Evolutionary conservation across 371 early-diverging fungal genomes (phyloP), one percentile per base, ranked within the genome.

Genomic region (Thermomucor indicae-seudaticae): DNA sequence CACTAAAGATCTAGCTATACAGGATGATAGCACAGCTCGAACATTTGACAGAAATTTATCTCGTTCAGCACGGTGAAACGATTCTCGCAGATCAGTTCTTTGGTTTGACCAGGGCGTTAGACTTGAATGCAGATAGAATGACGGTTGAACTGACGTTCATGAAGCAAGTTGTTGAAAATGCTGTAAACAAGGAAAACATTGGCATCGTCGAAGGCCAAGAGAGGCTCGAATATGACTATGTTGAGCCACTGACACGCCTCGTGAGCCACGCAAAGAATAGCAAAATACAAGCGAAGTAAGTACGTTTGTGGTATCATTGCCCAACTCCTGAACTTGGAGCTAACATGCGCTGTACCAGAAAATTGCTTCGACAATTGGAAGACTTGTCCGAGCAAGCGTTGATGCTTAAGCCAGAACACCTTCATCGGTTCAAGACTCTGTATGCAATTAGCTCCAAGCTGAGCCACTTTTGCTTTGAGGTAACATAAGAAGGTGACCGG

Each of bases 1-100:
- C 24, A 10, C 7, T 20, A 25, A 11, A 6, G 5, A 16, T 49
- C 1, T 1, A n/a, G n/a, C 25, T 24, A 27, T 12, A 6, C 10
- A 78, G 83, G 47, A 71, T 83, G 39, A 78, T 86, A 25, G 62
- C 84, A 0, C 88, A 89, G 46, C 58, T 90, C 25, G 82, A 83
- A 19, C 84, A 84, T 38, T 55, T 89, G 31, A 78, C 80, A 6
- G 89, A 90, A 16, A 65, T 65, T 0, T 75, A 86, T 47, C 57
- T 88, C 30, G 55, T 43, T 2, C 58, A 73, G 1, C 46, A 45
- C n/a, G 59, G 60, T 12, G 72, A 71, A 27, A 57, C 49, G 4
- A 66, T 57, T 16, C 64, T 65, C 34, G 57, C 58, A 1, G 84
- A 80, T 35, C 75, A 80, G 39, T 78, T 80, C 77, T 73, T 79